A percentile compares a stretch with the other conserved stretches of the same genome.
Conservation (phyloP, 2,329 filamentous ascomycete species). For the Fusarium sp. region DNA sequence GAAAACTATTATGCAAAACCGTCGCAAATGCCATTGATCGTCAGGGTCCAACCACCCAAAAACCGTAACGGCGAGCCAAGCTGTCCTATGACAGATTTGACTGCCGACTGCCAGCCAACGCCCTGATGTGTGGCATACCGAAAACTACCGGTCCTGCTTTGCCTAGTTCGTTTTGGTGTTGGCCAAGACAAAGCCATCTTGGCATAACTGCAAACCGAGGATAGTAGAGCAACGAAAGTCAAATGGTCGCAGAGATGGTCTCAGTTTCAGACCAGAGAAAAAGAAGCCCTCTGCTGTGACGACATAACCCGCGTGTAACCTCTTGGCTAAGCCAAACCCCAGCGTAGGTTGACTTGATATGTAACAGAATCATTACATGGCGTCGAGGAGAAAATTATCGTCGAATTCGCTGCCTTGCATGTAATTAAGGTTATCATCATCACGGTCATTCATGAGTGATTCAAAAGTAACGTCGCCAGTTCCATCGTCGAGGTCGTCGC, state of each 20-base stretch:
- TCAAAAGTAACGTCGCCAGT: constrained; percentile 58
- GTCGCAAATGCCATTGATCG: not conserved
- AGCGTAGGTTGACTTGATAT: not conserved
- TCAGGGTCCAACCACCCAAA: not conserved
- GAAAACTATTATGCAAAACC: not conserved
- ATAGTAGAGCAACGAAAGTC: not conserved
- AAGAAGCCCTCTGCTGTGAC: not conserved
- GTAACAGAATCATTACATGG: constrained; percentile 16
- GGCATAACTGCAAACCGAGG: not conserved
- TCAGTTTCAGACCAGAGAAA: not conserved
- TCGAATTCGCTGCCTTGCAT: constrained; percentile 61
- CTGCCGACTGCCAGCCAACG: not conserved
- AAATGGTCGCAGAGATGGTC: not conserved
- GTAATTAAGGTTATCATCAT: constrained; percentile 49
- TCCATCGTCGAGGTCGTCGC: constrained; percentile 49
- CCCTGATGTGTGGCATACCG: not conserved
- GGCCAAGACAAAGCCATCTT: not conserved
- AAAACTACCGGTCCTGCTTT: not conserved
- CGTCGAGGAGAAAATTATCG: constrained; percentile 55
- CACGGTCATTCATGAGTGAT: constrained; percentile 59
- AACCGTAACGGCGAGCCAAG: constrained; percentile 2
- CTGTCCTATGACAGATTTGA: not conserved
- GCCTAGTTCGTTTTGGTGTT: not conserved
- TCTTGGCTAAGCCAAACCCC: not conserved
- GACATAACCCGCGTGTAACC: not conserved